Conservation (phyloP, 305 asterid species). For the Rubia peregrina region DNA sequence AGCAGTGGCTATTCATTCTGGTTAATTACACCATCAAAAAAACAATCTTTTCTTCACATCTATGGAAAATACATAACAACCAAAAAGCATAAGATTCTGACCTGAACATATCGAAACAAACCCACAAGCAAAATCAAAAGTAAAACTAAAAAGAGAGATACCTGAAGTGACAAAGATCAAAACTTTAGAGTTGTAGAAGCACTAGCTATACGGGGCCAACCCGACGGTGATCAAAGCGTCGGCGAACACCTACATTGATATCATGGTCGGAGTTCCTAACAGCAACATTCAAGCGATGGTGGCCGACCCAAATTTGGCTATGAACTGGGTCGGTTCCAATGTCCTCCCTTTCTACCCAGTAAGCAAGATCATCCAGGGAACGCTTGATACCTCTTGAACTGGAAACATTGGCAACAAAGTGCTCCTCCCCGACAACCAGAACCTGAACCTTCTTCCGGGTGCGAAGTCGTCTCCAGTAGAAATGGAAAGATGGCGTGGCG, state of each 20-base stretch:
- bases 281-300: slow-evolving; percentile 27
- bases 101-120: too few relatives aligned
- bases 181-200: slow-evolving; percentile 27
- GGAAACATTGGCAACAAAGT: slow-evolving; percentile 45
- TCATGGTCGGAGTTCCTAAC: slow-evolving; percentile 43
- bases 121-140: too few relatives aligned
- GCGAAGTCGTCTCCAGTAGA: too few relatives aligned
- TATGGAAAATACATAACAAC: too few relatives aligned
- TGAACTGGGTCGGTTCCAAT: slow-evolving; percentile 43
- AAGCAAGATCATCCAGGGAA: too few relatives aligned
- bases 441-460: slow-evolving; percentile 8
- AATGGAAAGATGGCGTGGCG: too few relatives aligned
- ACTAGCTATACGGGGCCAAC: slow-evolving; percentile 48
- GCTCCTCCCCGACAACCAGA: slow-evolving; percentile 32
- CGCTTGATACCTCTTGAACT: slow-evolving; percentile 18
- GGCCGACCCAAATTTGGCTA: slow-evolving; percentile 19
- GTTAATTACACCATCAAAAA: too few relatives aligned
- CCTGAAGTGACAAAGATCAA: too few relatives aligned
- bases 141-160: too few relatives aligned
- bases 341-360: slow-evolving; percentile 37
- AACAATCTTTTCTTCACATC: too few relatives aligned
- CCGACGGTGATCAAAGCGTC: slow-evolving; percentile 43
- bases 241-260: slow-evolving; percentile 38
- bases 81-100: too few relatives aligned
- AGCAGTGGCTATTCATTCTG: too few relatives aligned